These are phyloP conservation scores for Annulohypoxylon truncatum DNA, from an alignment of 2,329 filamentous ascomycete genomes.

Conservation along the genomic window DNA sequence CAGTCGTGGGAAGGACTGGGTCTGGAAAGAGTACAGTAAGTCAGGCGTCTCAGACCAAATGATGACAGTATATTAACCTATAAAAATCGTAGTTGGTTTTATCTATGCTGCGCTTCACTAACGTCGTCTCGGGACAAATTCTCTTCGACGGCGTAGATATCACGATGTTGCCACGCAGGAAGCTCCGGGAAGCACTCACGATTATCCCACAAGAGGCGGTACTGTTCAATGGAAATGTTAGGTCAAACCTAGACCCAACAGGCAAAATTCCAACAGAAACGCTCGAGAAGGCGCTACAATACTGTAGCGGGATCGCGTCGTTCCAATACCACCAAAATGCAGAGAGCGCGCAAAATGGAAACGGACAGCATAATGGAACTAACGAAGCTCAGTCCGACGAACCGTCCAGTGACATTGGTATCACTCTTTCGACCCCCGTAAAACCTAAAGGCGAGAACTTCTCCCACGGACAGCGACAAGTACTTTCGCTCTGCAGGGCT, in stretches of 20 bases:
- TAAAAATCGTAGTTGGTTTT: constrained; percentile 57
- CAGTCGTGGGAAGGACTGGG: constrained; percentile 82
- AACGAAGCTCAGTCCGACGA: constrained; percentile 32
- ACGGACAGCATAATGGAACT: constrained; percentile 44
- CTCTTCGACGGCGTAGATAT: constrained; percentile 68
- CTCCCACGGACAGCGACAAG: constrained; percentile 68
- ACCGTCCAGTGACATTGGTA: constrained; percentile 44
- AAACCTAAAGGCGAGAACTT: constrained; percentile 67
- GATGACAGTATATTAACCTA: constrained; percentile 12
- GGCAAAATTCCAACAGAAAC: constrained; percentile 63
- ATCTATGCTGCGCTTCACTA: constrained; percentile 65
- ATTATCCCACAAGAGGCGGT: constrained; percentile 71
- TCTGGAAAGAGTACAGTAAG: constrained; percentile 84
- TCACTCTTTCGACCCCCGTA: constrained; percentile 60
- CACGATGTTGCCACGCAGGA: constrained; percentile 61
- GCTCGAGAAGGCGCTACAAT: constrained; percentile 69
- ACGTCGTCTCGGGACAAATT: constrained; percentile 63
- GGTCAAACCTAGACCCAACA: constrained; percentile 73
- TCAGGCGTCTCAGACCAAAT: constrained; percentile 16
- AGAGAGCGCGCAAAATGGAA: constrained; percentile 21
- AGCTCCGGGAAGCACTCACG: constrained; percentile 65
- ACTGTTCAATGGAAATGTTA: constrained; percentile 63
- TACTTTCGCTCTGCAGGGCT: constrained; percentile 67
- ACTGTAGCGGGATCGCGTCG: constrained; percentile 69
- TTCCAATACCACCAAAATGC: constrained; percentile 47